phyloP scores from a whole-genome alignment of 768 basidiomycete genomes.

The Boletus huronensis region DNA sequence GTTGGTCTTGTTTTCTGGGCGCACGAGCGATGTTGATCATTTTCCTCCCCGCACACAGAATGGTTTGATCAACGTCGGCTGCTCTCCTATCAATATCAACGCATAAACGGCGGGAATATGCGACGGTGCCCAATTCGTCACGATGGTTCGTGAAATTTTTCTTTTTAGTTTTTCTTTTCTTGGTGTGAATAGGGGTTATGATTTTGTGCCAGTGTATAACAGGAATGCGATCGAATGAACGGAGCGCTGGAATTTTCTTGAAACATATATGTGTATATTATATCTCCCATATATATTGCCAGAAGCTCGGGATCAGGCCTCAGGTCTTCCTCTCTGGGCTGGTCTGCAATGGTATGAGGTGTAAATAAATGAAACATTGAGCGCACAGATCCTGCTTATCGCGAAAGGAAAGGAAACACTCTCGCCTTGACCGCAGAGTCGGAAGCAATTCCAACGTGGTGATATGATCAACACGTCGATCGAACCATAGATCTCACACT shows the following conservation, averaged over 20 bases:
- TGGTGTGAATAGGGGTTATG: background rate
- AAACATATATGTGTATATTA: background rate
- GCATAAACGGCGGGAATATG: background rate
- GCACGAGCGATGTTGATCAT: background rate
- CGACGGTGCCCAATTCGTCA: background rate
- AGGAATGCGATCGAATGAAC: background rate
- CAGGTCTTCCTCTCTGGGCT: background rate
- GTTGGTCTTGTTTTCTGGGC: background rate
- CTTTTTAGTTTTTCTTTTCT: background rate
- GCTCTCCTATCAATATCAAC: background rate
- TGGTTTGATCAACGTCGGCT: conserved; percentile 8
- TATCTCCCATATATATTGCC: no score
- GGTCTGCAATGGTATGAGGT: no score
- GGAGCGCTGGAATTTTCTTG: background rate
- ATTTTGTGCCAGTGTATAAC: background rate
- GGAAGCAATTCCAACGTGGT: background rate
- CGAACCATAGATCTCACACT: background rate
- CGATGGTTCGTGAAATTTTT: background rate
- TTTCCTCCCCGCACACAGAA: background rate
- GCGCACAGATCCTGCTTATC: background rate
- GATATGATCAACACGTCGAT: background rate
- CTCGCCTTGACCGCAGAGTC: background rate
- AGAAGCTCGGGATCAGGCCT: no score
- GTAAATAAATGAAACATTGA: background rate
- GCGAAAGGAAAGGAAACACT: background rate